Conservation (phyloP, 176 grass and related monocot species). For the Poa annua region DNA sequence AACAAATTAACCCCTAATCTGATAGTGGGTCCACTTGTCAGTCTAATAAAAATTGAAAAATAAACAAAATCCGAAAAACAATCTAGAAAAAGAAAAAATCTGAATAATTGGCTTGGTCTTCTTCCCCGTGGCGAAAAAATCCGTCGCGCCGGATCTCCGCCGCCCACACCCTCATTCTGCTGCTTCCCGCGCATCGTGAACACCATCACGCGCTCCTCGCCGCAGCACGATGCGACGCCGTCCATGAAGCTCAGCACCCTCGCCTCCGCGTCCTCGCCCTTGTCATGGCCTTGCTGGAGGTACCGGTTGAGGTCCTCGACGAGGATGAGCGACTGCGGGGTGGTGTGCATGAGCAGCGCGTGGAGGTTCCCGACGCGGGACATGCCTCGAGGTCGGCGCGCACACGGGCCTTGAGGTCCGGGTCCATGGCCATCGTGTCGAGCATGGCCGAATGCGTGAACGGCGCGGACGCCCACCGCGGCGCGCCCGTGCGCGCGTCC, state of each 20-base stretch:
- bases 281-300: conserved; percentile 14
- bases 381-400: conserved; percentile 71
- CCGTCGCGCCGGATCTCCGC: too few species aligned
- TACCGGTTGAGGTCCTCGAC: conserved; percentile 81
- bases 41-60: too few species aligned
- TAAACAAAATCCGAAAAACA: too few species aligned
- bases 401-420: conserved; percentile 69
- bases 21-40: too few species aligned
- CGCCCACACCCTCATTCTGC: conserved; percentile 33
- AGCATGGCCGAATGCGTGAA: conserved; percentile 86
- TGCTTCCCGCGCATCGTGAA: conserved; percentile 64
- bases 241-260: conserved; percentile 72
- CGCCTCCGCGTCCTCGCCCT: conserved; percentile 9
- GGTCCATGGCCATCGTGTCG: conserved; percentile 82
- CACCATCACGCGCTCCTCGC: conserved; percentile 83
- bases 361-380: conserved; percentile 53
- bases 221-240: conserved; percentile 65
- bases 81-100: too few species aligned
- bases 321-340: conserved; percentile 68
- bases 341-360: conserved; percentile 67
- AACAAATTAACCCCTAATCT: too few species aligned
- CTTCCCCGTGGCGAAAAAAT: too few species aligned
- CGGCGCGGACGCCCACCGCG: conserved; percentile 52
- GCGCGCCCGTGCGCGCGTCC: conserved; percentile 24
- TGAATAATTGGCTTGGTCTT: too few species aligned